Conservation (phyloP, 108 stramenopile genomes). For the Conticribra guillardii region DNA sequence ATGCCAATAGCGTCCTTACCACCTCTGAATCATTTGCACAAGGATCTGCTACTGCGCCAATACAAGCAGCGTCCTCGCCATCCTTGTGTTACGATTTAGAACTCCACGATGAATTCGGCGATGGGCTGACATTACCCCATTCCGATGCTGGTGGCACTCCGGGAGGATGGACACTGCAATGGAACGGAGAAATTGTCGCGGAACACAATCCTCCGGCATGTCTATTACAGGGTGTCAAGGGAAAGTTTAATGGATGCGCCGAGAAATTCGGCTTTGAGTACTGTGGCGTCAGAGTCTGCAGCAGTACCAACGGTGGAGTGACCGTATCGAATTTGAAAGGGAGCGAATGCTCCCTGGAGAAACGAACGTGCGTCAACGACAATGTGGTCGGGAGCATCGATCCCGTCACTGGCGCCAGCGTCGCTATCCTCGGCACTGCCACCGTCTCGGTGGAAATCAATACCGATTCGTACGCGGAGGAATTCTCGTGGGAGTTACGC, state of each 20-base stretch:
- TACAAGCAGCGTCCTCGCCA: too few species aligned
- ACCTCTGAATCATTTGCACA: too few species aligned
- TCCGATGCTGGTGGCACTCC: slow-evolving; percentile 2
- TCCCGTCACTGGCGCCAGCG: background rate
- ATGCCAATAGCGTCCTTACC: background rate
- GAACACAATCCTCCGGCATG: slow-evolving; percentile 1
- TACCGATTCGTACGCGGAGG: slow-evolving; percentile 18
- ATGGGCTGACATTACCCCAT: slow-evolving; percentile 17
- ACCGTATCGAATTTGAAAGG: slow-evolving; percentile 13
- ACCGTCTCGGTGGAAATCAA: slow-evolving; percentile 1
- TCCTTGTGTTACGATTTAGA: slow-evolving; percentile 13
- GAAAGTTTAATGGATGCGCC: slow-evolving; percentile 10
- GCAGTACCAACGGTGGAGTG: background rate
- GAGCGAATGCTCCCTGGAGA: slow-evolving; percentile 10
- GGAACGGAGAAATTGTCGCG: slow-evolving; percentile 2
- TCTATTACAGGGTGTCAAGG: background rate
- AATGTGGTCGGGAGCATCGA: background rate
- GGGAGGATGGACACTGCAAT: slow-evolving; percentile 11
- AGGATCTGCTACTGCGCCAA: too few species aligned
- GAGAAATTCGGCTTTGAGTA: slow-evolving; percentile 19
- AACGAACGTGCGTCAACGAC: background rate
- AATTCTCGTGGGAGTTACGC: slow-evolving; percentile 30
- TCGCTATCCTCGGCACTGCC: background rate
- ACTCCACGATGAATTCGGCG: slow-evolving; percentile 24
- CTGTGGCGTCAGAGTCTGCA: slow-evolving; percentile 23